Evolutionary conservation across 257 asterid species (phyloP).

Genomic region (Paraleonurus japonicus): DNA sequence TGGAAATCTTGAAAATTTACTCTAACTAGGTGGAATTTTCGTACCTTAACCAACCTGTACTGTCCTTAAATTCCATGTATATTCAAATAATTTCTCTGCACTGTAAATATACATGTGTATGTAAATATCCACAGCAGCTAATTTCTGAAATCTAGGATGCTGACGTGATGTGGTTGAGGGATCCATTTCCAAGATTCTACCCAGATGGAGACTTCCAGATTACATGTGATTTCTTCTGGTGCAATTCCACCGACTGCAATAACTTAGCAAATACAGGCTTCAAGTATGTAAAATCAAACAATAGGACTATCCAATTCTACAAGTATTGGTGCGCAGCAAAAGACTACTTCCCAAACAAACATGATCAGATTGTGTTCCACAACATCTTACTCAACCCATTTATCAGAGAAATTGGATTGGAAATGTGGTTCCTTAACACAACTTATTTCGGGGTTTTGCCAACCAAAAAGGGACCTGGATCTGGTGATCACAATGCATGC

Average conservation of each 20-base stretch:
- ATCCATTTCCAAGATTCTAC: slow-evolving; percentile 52
- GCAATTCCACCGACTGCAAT: slow-evolving; percentile 22
- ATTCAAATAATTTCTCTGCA: neutral
- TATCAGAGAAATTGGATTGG: slow-evolving; percentile 32
- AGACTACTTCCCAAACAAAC: slow-evolving; percentile 38
- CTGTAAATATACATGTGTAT: neutral
- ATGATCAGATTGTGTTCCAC: slow-evolving; percentile 57
- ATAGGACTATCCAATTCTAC: slow-evolving; percentile 45
- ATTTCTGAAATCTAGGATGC: slow-evolving; percentile 44
- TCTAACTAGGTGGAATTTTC: neutral
- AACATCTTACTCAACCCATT: slow-evolving; percentile 34
- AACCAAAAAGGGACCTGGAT: slow-evolving; percentile 45
- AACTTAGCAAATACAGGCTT: slow-evolving; percentile 59
- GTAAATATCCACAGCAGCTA: neutral
- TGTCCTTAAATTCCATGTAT: neutral
- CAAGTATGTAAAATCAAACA: slow-evolving; percentile 50
- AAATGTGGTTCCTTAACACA: slow-evolving; percentile 51
- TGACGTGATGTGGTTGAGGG: slow-evolving; percentile 59
- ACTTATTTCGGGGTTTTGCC: slow-evolving; percentile 55
- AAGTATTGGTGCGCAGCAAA: slow-evolving; percentile 41
- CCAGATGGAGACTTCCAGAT: slow-evolving; percentile 51
- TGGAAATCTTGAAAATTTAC: neutral
- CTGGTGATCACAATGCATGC: slow-evolving; percentile 60
- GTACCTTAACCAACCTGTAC: neutral
- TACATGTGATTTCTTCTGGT: slow-evolving; percentile 49